Conservation (phyloP, 345 rosid genomes). For the Syzygium aromaticum region DNA sequence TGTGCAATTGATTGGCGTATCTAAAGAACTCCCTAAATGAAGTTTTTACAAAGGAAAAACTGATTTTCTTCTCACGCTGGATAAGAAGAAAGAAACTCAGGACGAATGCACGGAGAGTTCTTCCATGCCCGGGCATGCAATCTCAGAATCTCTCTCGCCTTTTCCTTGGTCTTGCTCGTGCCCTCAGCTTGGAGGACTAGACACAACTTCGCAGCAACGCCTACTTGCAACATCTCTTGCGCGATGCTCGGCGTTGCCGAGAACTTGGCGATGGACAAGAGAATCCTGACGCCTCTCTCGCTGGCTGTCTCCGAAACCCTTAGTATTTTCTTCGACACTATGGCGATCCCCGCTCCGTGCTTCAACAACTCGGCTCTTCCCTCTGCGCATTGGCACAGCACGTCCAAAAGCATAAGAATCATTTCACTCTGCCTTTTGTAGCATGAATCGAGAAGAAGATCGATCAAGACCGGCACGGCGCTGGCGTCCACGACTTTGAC, state of each 20-base stretch:
- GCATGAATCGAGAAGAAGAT: conserved; percentile 51
- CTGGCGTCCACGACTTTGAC: conserved; percentile 55
- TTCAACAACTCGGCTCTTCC: conserved; percentile 63
- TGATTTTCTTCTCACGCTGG: conserved; percentile 7
- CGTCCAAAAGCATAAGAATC: conserved; percentile 40
- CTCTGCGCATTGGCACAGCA: conserved; percentile 58
- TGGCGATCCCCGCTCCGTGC: conserved; percentile 60
- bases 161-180: conserved; percentile 37
- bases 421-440: conserved; percentile 44
- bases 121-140: conserved; percentile 64
- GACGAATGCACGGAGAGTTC: conserved; percentile 48
- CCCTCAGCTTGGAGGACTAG: conserved; percentile 51
- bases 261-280: conserved; percentile 47
- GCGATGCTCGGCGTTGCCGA: conserved; percentile 40
- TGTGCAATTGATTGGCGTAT: background rate
- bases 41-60: background rate
- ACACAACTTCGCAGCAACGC: conserved; percentile 62
- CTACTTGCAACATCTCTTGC: conserved; percentile 65
- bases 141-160: conserved; percentile 56
- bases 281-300: conserved; percentile 54
- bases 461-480: conserved; percentile 39
- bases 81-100: conserved; percentile 21
- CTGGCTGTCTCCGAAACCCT: conserved; percentile 56
- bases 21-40: background rate
- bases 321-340: conserved; percentile 65